Percentiles rank a stretch among this genome's conserved stretches.
These are phyloP conservation scores for Saccharomyces eubayanus DNA, from an alignment of 805 yeast species.

Conservation along the genomic window DNA sequence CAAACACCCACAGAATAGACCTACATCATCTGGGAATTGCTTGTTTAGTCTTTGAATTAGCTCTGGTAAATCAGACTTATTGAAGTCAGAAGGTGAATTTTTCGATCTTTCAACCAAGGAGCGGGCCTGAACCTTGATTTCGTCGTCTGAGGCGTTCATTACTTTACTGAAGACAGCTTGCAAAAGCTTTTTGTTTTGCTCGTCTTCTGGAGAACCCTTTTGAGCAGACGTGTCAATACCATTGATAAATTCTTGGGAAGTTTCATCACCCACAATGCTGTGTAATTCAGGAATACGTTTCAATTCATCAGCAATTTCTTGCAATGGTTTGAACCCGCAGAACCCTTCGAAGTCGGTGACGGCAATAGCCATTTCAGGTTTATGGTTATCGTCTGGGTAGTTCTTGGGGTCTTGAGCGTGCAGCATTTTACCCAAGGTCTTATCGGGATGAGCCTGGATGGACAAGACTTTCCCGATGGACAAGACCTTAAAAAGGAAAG, in stretches of 20 bases:
- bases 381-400: slow-evolving; percentile 96
- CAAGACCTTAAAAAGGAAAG: slow-evolving; percentile 88
- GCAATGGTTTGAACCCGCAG: slow-evolving; percentile 93
- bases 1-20: slow-evolving; percentile 91
- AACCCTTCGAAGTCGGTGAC: slow-evolving; percentile 93
- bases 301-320: slow-evolving; percentile 62
- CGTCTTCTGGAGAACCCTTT: slow-evolving; percentile 46
- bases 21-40: slow-evolving; percentile 91
- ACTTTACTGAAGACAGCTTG: slow-evolving; percentile 71
- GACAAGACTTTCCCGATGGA: slow-evolving; percentile 88
- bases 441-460: slow-evolving; percentile 98
- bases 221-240: slow-evolving; percentile 39
- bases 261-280: slow-evolving; percentile 57
- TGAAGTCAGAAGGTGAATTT: slow-evolving; percentile 49
- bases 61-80: slow-evolving; percentile 48
- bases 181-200: slow-evolving; percentile 52
- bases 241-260: slow-evolving; percentile 44
- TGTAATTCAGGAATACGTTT: slow-evolving; percentile 67
- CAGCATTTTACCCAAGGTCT: slow-evolving; percentile 64
- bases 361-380: slow-evolving; percentile 99
- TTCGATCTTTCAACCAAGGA: slow-evolving; percentile 58
- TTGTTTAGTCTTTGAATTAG: slow-evolving; percentile 68
- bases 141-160: slow-evolving; percentile 71
- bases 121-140: slow-evolving; percentile 49
- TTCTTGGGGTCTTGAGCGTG: slow-evolving; percentile 81